These are phyloP conservation scores for Hepatocystis sp. DNA, from an alignment of 169 alveolate genomes.

Conservation along the genomic window DNA sequence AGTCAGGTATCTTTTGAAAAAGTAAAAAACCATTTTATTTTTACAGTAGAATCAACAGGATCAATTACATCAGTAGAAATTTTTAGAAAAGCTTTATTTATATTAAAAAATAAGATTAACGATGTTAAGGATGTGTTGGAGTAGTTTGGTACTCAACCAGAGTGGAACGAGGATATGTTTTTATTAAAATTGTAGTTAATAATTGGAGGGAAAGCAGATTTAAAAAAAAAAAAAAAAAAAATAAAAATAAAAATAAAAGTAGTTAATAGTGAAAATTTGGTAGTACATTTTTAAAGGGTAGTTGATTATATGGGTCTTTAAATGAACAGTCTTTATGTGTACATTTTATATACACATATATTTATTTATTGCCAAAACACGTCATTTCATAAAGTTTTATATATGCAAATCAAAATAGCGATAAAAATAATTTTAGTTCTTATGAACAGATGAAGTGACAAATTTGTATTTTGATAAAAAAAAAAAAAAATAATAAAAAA, in stretches of 20 bases:
- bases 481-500: neutral
- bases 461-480: neutral
- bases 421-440: too few relatives aligned
- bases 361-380: too few relatives aligned
- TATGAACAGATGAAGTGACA: neutral
- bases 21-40: constrained; percentile 89
- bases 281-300: too few relatives aligned
- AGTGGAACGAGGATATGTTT: neutral
- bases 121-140: constrained; percentile 76
- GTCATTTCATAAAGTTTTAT: too few relatives aligned
- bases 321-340: too few relatives aligned
- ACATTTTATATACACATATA: too few relatives aligned
- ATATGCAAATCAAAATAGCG: too few relatives aligned
- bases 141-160: constrained; percentile 9
- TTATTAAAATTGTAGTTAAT: neutral
- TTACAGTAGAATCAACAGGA: constrained; percentile 88
- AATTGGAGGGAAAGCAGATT: neutral
- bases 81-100: constrained; percentile 79
- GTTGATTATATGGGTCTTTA: too few relatives aligned
- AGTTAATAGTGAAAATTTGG: too few relatives aligned
- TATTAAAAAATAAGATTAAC: constrained; percentile 73
- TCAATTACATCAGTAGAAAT: constrained; percentile 83
- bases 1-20: constrained; percentile 83
- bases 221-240: too few relatives aligned
- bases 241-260: too few relatives aligned